Evolutionary conservation across 2,329 filamentous ascomycete species (phyloP), one percentile per base, ranked within the genome.

Genomic region (Ceratocystis eucalypticola): DNA sequence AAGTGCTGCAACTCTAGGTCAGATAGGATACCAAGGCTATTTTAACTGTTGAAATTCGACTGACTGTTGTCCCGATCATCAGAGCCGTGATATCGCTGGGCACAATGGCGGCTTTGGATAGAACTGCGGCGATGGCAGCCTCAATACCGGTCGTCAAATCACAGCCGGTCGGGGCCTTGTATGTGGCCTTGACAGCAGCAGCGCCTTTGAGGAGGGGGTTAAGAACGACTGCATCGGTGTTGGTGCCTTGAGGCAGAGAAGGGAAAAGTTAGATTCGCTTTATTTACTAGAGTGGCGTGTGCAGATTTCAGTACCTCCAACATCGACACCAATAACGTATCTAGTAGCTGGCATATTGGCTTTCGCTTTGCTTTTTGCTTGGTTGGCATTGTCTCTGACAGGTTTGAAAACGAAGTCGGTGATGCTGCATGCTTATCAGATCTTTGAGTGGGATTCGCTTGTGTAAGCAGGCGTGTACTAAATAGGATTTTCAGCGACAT

Each of bases 181-280:
- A 71, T 5, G 74, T 73, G 3, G 73, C 72, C 41, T 67, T 59
- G 48, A 69, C 68, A 30, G 66, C 68, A 3, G 45, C 37, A 5
- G 66, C 62, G 41, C 66, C 66, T 17, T 55, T 25, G 33, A 73
- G 71, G 8, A 73, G 69, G 1, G 76, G 78, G 67, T 82, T 78
- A 17, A 83, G 73, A 20, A 82, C 73, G 28, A 81, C 80, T 12
- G 79, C 79, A 66, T 83, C 80, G 5, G 80, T 83, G 69, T 82
- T 83, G 61, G 80, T 83, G 12, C 79, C 80, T 68, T 6, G 20
- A 33, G 5, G 25, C 25, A 45, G 64, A 30, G 2, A 53, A 25
- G 57, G 17, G 20, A 44, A 20, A 28, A 15, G 46, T 50, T 41
- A 33, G 57, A 53, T 53, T 61, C 15, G 12, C 22, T 59, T 30